Evolutionary conservation across 371 early-diverging fungal genomes (phyloP).

Genomic region (Dichotomocladium elegans): DNA sequence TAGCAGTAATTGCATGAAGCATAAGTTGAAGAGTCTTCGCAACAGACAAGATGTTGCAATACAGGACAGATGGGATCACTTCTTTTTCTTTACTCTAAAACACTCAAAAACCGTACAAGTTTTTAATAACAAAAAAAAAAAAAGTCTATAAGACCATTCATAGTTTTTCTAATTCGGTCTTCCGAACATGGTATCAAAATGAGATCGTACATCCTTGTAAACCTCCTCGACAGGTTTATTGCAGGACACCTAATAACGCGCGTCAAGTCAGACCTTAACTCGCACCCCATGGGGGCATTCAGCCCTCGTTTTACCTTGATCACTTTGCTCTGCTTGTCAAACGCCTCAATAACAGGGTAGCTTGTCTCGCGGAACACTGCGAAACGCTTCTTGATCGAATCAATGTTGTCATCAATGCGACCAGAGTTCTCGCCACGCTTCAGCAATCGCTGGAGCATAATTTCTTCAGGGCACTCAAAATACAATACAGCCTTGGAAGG

Average conservation of each 20-base stretch:
- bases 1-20: too few species aligned
- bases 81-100: too few species aligned
- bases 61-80: too few species aligned
- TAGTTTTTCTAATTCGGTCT: neutral
- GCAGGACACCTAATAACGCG: constrained; percentile 49
- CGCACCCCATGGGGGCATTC: too few species aligned
- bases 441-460: constrained; percentile 83
- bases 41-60: too few species aligned
- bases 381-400: constrained; percentile 94
- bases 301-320: constrained; percentile 50
- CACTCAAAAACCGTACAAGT: too few species aligned
- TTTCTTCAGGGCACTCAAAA: constrained; percentile 92
- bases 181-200: constrained; percentile 29
- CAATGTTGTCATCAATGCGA: constrained; percentile 93
- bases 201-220: constrained; percentile 39
- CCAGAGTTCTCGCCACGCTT: constrained; percentile 93
- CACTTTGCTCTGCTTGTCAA: constrained; percentile 73
- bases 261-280: too few species aligned
- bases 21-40: too few species aligned
- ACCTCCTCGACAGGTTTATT: constrained; percentile 47
- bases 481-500: constrained; percentile 72
- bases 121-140: too few species aligned
- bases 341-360: constrained; percentile 89
- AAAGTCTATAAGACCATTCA: too few species aligned
- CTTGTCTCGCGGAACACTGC: constrained; percentile 76